A percentile compares a stretch with the other conserved stretches of the same genome.
Conservation (phyloP, 2,329 filamentous ascomycete genomes). For the Diaporthe sp. region DNA sequence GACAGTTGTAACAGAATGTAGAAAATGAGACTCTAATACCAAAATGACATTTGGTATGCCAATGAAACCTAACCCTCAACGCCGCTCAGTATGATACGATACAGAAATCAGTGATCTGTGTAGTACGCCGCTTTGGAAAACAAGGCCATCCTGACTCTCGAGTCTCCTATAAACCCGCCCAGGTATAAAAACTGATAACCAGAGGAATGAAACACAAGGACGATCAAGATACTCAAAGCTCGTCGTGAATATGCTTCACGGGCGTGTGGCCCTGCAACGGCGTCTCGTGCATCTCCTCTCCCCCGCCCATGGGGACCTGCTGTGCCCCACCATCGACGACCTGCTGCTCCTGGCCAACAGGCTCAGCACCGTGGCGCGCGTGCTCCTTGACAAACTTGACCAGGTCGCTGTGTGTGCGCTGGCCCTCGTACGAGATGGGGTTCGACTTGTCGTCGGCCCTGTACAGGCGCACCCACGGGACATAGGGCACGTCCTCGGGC, state of each 20-base stretch:
- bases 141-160: background rate
- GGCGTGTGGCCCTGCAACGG: conserved; percentile 37
- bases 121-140: background rate
- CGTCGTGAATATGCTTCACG: conserved; percentile 67
- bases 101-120: background rate
- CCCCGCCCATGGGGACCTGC: conserved; percentile 58
- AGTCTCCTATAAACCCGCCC: background rate
- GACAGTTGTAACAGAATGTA: background rate
- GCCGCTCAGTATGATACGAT: background rate
- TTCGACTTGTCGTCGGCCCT: conserved; percentile 87
- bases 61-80: background rate
- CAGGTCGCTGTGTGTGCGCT: conserved; percentile 91
- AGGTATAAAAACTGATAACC: conserved; percentile 2
- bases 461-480: conserved; percentile 99
- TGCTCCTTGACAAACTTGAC: conserved; percentile 94
- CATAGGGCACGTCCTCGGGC: conserved; percentile 94
- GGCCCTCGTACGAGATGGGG: conserved; percentile 87
- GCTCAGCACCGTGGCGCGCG: conserved; percentile 85
- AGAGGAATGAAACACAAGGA: background rate
- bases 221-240: conserved; percentile 69
- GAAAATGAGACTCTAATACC: background rate
- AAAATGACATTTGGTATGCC: conserved; percentile 1
- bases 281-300: conserved; percentile 59
- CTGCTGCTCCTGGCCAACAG: conserved; percentile 66
- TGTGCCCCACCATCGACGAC: conserved; percentile 61